A percentile compares a stretch with the other conserved stretches of the same genome.
These are phyloP conservation scores for Phaseolus coccineus DNA, from an alignment of 331 rosid species.

Conservation along the genomic window DNA sequence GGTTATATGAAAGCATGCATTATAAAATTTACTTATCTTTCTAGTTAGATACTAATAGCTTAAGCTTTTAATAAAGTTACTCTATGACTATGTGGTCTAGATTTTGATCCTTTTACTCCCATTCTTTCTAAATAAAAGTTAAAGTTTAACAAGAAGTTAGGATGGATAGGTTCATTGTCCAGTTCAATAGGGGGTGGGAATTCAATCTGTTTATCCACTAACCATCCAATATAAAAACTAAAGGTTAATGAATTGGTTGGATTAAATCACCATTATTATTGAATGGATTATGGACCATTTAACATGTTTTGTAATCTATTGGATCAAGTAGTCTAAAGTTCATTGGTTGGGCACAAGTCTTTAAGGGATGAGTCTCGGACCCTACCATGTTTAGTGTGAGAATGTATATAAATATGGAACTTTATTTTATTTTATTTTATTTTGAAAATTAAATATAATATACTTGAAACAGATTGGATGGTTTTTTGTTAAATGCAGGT, in stretches of 20 bases:
- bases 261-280: not conserved
- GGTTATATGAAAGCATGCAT: not conserved
- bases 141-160: conserved; percentile 1
- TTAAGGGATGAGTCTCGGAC: not conserved
- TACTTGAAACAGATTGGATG: not conserved
- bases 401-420: not conserved
- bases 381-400: not conserved
- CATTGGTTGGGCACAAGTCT: not conserved
- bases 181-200: not conserved
- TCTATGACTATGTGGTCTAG: not conserved
- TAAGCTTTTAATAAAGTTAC: not conserved
- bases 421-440: not conserved
- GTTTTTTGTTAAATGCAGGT: not conserved
- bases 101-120: not conserved
- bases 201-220: not conserved
- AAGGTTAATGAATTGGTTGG: not conserved
- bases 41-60: not conserved
- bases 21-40: not conserved
- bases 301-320: not conserved
- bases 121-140: not conserved
- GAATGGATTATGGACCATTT: not conserved
- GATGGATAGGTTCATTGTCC: conserved; percentile 1
- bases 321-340: not conserved
- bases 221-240: not conserved
- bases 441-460: not conserved